Evolutionary conservation across 345 rosid genomes (phyloP), one percentile per base, ranked within the genome.

Genomic region (Acer yangbiense): DNA sequence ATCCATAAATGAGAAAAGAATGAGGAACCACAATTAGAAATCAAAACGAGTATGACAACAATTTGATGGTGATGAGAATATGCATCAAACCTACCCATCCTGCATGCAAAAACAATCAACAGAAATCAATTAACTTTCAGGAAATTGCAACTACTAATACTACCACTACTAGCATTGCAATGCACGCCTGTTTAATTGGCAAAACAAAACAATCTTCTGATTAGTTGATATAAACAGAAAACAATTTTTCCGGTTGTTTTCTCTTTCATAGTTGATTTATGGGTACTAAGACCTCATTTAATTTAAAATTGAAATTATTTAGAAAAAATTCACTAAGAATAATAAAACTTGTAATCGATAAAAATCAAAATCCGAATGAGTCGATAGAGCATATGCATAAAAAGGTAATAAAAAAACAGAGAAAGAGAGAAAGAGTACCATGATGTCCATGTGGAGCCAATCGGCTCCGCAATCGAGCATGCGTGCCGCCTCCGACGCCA

Each of bases 361-460:
- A 29, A 32, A 32, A 43, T 43, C 23, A 39, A 20, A 58, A 39
- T 20, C 2, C 23, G 6, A 58, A 57, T 35, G 6, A 58, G 32
- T 62, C 39, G 18, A 25, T n/a, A 32, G 29, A n/a, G 75, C n/a
- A 11, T 16, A 57, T 6, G 6, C 13, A 18, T 43, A n/a, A 18
- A 3, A 18, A 8, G 11, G 11, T 0, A 7, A 25, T 9, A 69
- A 50, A 68, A 21, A 5, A 32, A 41, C 3, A n/a, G 16, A 23
- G 41, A 55, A 62, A 60, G 57, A 72, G 52, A 5, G 58, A 23
- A 64, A 61, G 13, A 2, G 63, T 87, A 93, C 98, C 98, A 94
- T 91, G 79, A 94, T 90, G 87, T 94, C 98, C 98, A 94, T 94
- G 91, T 93, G 98, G 70, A 94, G 98, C 98, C 98, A 93, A 78